Base-by-base conservation (phyloP, 176 grass and related monocot genomes). In the Avena eriantha region DNA sequence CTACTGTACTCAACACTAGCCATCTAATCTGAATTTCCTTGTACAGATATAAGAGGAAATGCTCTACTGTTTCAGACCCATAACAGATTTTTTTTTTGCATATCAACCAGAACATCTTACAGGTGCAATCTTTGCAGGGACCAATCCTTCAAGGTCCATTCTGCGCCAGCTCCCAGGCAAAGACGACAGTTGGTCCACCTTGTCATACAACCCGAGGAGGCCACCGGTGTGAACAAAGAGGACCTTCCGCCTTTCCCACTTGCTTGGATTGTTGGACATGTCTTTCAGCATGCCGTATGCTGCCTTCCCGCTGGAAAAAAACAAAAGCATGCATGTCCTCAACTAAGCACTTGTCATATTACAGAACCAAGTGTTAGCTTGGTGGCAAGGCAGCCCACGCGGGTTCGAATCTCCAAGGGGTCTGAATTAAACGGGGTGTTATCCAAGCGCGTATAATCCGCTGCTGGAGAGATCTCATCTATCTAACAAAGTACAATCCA, bases 261-360 rank as follows among this genome's bases (percentile, higher is more conserved):
- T 67, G 64, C 5, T 18, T 67, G 29, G 64, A 67, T 67, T 91
- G 15, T 21, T 24, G 63, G 80, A 50, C 91, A 98, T 98, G 54
- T 98, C 93, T 88, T 88, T 92, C 69, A 95, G 43, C 93, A 98
- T 87, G 12, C 90, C 84, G 80, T 82, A 88, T 39, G 82, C 76
- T 9, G 86, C 93, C 84, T 95, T 98, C 41, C 96, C 96, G 71
- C 93, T 98, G 76, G 48, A 84, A 22, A 22, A 78, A 78, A 46
- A 51, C 15, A 74, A 11, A 80, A 70, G 3, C 16, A 87, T 50
- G 41, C 12, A 88, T 56, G 55, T 14, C 15, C 21, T 77, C 41
- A 31, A 31, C 70, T 47, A 50, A 26, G 79, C 65, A 73, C 54
- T 26, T 6, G 36, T 66, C 14, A n/a, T n/a, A n/a, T n/a, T n/a